Percentiles rank a stretch among this genome's conserved stretches.
phyloP scores from a whole-genome alignment of 2,329 filamentous ascomycete genomes.

The Alternaria incomplexa region DNA sequence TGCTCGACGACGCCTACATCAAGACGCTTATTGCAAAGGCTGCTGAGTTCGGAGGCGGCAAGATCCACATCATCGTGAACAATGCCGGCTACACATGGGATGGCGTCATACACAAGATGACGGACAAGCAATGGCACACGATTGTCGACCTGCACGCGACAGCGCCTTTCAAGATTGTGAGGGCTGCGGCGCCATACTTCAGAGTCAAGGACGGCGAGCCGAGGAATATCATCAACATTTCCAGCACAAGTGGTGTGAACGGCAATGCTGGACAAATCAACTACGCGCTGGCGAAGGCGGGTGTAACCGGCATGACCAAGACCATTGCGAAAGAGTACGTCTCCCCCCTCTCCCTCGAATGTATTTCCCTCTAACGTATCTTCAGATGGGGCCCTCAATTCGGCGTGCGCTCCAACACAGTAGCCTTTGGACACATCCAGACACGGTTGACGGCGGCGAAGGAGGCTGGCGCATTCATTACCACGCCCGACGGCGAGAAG shows the following conservation, averaged over 20 bases:
- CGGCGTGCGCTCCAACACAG: constrained; percentile 80
- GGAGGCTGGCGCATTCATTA: constrained; percentile 81
- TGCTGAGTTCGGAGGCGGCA: constrained; percentile 81
- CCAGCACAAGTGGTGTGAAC: constrained; percentile 79
- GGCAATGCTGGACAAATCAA: constrained; percentile 93
- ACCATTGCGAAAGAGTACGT: constrained; percentile 79
- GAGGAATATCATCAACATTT: constrained; percentile 82
- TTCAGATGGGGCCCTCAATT: constrained; percentile 76
- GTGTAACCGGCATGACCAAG: constrained; percentile 81
- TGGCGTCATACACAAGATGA: constrained; percentile 90
- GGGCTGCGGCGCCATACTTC: constrained; percentile 84
- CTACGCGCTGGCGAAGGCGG: constrained; percentile 85
- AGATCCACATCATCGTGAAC: constrained; percentile 91
- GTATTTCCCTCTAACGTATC: constrained; percentile 5
- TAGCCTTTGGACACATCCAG: constrained; percentile 82
- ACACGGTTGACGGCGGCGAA: constrained; percentile 84
- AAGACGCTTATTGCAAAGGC: constrained; percentile 73
- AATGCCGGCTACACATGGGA: constrained; percentile 95
- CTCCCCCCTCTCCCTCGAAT: neutral
- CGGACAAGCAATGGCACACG: constrained; percentile 89
- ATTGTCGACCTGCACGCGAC: constrained; percentile 85
- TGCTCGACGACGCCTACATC: constrained; percentile 74
- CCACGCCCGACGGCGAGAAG: constrained; percentile 71
- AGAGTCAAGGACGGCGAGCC: constrained; percentile 82
- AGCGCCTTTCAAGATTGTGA: constrained; percentile 81